Percentiles rank a stretch among this genome's conserved stretches.
These are phyloP conservation scores for Hydnomerulius pinastri DNA, from an alignment of 768 basidiomycete genomes.

Conservation along the genomic window DNA sequence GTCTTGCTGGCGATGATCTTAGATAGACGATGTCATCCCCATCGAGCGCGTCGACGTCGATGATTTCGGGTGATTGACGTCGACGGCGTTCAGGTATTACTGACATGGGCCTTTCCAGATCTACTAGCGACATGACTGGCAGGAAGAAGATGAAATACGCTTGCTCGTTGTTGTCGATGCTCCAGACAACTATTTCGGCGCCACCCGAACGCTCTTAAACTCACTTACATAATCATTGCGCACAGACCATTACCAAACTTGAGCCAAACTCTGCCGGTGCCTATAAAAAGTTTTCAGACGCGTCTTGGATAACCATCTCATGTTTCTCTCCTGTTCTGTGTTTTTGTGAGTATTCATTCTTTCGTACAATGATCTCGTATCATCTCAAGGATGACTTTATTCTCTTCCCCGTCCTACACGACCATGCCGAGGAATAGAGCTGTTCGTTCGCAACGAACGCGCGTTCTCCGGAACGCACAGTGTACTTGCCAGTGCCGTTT, in stretches of 20 bases:
- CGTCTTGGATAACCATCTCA: not conserved
- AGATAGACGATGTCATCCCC: conserved; percentile 33
- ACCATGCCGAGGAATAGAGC: conserved; percentile 85
- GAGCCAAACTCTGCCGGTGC: conserved; percentile 20
- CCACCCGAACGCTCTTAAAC: conserved; percentile 12
- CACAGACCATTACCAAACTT: conserved; percentile 35
- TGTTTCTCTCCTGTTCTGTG: not conserved
- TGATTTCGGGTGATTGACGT: conserved; percentile 34
- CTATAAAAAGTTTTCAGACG: conserved; percentile 29
- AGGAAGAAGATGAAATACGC: not conserved
- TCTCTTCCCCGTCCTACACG: conserved; percentile 93
- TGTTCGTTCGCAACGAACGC: conserved; percentile 77
- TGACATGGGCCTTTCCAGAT: conserved; percentile 5
- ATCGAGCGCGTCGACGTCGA: conserved; percentile 47
- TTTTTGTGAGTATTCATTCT: conserved; percentile 15
- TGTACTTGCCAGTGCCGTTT: conserved; percentile 91
- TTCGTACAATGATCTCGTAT: not conserved
- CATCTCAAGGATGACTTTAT: conserved; percentile 62
- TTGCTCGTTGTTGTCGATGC: conserved; percentile 20
- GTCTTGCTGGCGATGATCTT: conserved; percentile 22
- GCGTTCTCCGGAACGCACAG: conserved; percentile 61
- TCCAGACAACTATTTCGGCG: not conserved
- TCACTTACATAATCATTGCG: conserved; percentile 26
- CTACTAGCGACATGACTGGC: conserved; percentile 22
- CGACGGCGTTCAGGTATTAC: conserved; percentile 13